Percentiles rank a stretch among this genome's conserved stretches.
These are phyloP conservation scores for Potentilla sterilis DNA, from an alignment of 306 rosid species.

Conservation along the genomic window DNA sequence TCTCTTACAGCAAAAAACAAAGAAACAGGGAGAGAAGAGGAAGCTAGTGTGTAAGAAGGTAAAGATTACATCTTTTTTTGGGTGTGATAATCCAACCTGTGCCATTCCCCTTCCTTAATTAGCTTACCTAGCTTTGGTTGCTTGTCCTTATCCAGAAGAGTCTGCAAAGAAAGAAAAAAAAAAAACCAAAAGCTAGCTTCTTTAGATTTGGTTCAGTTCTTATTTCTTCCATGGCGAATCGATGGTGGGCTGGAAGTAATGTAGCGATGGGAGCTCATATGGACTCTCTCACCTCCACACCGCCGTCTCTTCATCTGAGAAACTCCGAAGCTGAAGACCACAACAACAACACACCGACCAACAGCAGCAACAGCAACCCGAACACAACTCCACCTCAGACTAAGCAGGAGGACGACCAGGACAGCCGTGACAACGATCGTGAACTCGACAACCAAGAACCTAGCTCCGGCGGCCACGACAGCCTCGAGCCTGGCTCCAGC, in stretches of 20 bases:
- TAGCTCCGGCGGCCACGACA: constrained; percentile 32
- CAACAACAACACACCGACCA: constrained; percentile 33
- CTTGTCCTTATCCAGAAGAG: constrained; percentile 17
- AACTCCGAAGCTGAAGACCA: constrained; percentile 45
- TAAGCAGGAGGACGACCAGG: constrained; percentile 40
- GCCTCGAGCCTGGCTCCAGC: constrained; percentile 43
- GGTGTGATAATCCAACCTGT: constrained; percentile 3
- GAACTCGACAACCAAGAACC: constrained; percentile 28
- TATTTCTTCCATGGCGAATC: constrained; percentile 51
- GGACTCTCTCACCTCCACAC: constrained; percentile 40
- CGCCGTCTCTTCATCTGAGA: constrained; percentile 54
- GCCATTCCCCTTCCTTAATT: background rate
- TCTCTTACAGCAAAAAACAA: constrained; percentile 10
- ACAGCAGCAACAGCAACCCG: constrained; percentile 39
- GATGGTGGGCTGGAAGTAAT: constrained; percentile 76
- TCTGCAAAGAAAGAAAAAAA: background rate
- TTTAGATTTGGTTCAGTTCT: background rate
- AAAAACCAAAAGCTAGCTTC: background rate
- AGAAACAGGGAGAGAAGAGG: background rate
- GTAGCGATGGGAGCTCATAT: constrained; percentile 47
- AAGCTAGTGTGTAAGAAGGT: background rate
- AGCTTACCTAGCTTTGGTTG: background rate
- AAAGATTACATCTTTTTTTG: constrained; percentile 12
- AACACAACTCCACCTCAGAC: constrained; percentile 33
- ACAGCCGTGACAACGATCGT: constrained; percentile 35